A percentile compares a stretch with the other conserved stretches of the same genome.
phyloP scores from a whole-genome alignment of 495 filamentous ascomycete genomes.

The Neohortaea acidophila region DNA sequence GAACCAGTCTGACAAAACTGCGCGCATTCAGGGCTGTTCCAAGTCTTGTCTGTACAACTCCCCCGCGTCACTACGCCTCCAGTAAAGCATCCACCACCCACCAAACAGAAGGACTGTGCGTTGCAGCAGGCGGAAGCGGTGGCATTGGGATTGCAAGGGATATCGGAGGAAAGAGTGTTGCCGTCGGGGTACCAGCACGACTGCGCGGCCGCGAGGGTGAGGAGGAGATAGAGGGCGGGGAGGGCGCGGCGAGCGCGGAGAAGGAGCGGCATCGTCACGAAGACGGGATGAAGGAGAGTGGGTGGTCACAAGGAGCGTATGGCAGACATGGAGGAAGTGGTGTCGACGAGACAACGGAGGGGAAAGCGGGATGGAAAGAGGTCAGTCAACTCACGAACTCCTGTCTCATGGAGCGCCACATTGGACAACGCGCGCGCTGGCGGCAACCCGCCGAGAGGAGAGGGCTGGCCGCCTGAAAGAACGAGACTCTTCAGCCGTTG shows the following conservation, averaged over 20 bases:
- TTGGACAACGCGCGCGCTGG: no score
- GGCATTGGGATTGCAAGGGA: constrained; percentile 3
- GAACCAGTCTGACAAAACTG: constrained; percentile 9
- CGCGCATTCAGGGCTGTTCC: constrained; percentile 7
- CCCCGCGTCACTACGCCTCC: constrained; percentile 5
- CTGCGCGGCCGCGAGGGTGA: constrained; percentile 4
- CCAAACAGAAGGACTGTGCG: constrained; percentile 6
- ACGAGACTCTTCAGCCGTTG: no score
- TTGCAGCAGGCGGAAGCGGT: constrained; percentile 9
- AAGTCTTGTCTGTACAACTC: constrained; percentile 12
- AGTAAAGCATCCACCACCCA: constrained; percentile 6
- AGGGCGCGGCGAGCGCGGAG: constrained; percentile 6
- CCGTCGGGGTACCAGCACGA: constrained; percentile 13
- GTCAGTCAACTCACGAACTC: no score
- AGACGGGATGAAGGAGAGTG: background rate
- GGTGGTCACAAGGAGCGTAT: no score
- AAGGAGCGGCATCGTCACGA: constrained; percentile 7
- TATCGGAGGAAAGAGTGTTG: constrained; percentile 5
- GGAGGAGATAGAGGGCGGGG: constrained; percentile 7
- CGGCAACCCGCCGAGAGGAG: no score
- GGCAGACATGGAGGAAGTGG: no score
- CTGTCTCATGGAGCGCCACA: no score
- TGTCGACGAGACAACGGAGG: no score
- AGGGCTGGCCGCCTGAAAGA: no score
- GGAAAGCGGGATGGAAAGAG: no score